phyloP scores from a whole-genome alignment of 208 protist genomes.

The Herpetomonas tarakana region DNA sequence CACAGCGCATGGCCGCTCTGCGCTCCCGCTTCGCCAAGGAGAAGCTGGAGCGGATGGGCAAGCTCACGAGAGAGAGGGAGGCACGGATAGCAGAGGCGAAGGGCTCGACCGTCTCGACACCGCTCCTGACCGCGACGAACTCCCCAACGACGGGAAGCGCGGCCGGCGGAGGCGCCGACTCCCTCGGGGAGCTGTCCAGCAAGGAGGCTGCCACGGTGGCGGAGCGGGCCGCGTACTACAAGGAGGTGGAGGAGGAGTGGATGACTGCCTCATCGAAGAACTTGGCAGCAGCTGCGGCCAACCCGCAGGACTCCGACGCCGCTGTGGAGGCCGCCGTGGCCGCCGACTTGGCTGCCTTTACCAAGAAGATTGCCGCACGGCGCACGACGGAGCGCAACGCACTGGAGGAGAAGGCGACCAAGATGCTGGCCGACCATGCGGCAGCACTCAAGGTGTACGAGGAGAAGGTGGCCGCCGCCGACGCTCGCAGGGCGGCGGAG shows the following conservation, averaged over 20 bases:
- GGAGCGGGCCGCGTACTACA: constrained; percentile 22
- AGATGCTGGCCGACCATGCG: constrained; percentile 33
- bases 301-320: constrained; percentile 22
- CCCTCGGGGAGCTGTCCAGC: constrained; percentile 24
- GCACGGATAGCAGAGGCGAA: constrained; percentile 6
- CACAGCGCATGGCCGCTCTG: constrained; percentile 2
- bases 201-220: constrained; percentile 22
- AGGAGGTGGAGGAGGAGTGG: constrained; percentile 38
- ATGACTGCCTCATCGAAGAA: constrained; percentile 22
- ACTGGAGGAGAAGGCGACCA: constrained; percentile 47
- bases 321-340: constrained; percentile 44
- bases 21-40: constrained; percentile 8
- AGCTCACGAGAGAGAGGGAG: constrained; percentile 14
- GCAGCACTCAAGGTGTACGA: constrained; percentile 38
- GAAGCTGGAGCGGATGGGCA: constrained; percentile 14
- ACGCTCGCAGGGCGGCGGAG: constrained; percentile 26
- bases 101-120: not conserved
- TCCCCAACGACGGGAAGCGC: not conserved
- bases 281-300: constrained; percentile 16
- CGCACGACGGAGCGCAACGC: constrained; percentile 36
- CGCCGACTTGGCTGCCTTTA: constrained; percentile 43
- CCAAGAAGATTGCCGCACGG: constrained; percentile 33
- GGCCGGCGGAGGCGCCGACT: not conserved
- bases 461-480: constrained; percentile 26
- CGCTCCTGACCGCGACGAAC: not conserved